A percentile compares a stretch with the other conserved stretches of the same genome.
Evolutionary conservation across 2,329 filamentous ascomycete genomes (phyloP).

Genomic region (Fusarium sp.): DNA sequence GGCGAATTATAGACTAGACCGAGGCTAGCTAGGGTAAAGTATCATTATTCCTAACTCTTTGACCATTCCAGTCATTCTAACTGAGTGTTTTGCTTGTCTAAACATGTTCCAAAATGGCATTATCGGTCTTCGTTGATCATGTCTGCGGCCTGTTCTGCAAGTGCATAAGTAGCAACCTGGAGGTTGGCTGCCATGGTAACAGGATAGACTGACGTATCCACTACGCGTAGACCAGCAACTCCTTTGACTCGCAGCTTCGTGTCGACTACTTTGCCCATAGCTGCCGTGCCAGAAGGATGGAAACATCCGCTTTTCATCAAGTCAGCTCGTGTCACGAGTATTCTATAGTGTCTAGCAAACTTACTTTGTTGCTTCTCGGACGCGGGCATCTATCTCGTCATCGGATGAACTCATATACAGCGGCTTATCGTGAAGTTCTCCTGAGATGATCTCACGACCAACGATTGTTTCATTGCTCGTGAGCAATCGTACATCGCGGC

Average conservation of each 20-base stretch:
- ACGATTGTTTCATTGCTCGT: background rate
- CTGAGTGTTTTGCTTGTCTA: too few relatives aligned
- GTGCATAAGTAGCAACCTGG: background rate
- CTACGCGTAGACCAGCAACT: constrained; percentile 51
- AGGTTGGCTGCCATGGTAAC: background rate
- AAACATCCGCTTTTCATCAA: constrained; percentile 38
- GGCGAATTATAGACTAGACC: too few relatives aligned
- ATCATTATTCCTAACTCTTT: too few relatives aligned
- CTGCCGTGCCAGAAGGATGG: constrained; percentile 46
- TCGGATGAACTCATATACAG: too few relatives aligned
- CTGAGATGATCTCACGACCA: background rate
- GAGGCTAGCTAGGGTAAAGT: too few relatives aligned
- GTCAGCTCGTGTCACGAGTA: background rate
- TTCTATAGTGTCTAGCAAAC: too few relatives aligned
- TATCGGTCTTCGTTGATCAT: background rate
- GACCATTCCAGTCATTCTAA: too few relatives aligned
- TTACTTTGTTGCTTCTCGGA: too few relatives aligned
- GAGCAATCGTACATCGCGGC: background rate
- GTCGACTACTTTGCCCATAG: constrained; percentile 59
- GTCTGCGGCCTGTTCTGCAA: background rate
- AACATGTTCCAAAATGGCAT: background rate
- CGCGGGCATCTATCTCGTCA: too few relatives aligned
- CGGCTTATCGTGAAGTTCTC: background rate
- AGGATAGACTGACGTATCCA: constrained; percentile 46
- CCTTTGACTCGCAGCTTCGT: constrained; percentile 49